Evolutionary conservation across 495 filamentous ascomycete genomes (phyloP).

Genomic region (Neurospora sp.): DNA sequence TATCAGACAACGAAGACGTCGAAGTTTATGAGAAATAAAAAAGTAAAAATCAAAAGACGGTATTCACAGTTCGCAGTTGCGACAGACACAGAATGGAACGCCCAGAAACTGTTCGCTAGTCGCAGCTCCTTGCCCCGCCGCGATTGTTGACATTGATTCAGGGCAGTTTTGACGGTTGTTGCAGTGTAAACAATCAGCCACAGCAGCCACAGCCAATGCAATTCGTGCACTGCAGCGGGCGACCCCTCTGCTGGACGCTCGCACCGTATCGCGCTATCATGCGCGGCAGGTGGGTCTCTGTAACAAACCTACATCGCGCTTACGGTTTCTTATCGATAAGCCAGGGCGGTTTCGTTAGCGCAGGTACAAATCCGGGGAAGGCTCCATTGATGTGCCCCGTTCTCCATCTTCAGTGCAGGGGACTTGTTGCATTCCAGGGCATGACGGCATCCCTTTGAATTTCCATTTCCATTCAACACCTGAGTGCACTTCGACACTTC

Average conservation of each 20-base stretch:
- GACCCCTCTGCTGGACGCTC: not conserved
- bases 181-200: constrained; percentile 27
- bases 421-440: not conserved
- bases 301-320: not conserved
- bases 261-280: not conserved
- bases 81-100: not conserved
- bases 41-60: not conserved
- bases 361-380: not conserved
- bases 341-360: not conserved
- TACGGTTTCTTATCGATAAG: not conserved
- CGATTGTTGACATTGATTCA: constrained; percentile 17
- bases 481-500: not conserved
- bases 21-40: not conserved
- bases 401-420: not conserved
- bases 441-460: not conserved
- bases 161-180: constrained; percentile 5
- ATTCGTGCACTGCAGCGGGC: not conserved
- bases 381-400: not conserved
- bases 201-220: constrained; percentile 11
- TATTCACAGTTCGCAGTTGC: not conserved
- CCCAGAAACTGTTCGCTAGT: constrained; percentile 5
- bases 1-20: not conserved
- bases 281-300: not conserved
- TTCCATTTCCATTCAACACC: not conserved
- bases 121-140: constrained; percentile 11